Percentiles rank a stretch among this genome's conserved stretches.
phyloP scores from a whole-genome alignment of 2,329 filamentous ascomycete species.

The Penicillium hesseltinei region DNA sequence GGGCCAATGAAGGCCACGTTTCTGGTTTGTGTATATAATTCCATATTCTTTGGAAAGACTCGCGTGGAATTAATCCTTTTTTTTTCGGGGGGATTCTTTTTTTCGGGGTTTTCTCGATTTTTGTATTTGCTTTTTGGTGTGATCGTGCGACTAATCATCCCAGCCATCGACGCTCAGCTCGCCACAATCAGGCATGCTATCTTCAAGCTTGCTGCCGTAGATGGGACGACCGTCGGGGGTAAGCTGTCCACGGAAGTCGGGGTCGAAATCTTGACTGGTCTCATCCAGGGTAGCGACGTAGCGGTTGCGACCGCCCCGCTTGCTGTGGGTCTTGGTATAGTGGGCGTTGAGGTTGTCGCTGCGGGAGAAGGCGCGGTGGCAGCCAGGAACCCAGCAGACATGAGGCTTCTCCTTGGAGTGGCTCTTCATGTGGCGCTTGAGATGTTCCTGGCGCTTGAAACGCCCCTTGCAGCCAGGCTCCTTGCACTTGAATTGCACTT shows the following conservation, averaged over 20 bases:
- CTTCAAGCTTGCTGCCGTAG: constrained; percentile 37
- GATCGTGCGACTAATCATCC: constrained; percentile 30
- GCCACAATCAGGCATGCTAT: constrained; percentile 32
- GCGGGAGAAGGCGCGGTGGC: constrained; percentile 43
- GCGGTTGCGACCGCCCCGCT: constrained; percentile 46
- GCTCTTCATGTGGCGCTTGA: constrained; percentile 50
- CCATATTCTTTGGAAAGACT: constrained; percentile 6
- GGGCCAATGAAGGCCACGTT: neutral
- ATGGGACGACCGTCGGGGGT: constrained; percentile 45
- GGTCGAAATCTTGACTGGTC: constrained; percentile 43
- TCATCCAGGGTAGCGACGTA: constrained; percentile 48
- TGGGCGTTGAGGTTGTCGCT: constrained; percentile 49
- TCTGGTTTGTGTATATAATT: neutral
- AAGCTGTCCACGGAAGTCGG: constrained; percentile 44
- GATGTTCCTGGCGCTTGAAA: constrained; percentile 51
- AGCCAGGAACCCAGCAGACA: constrained; percentile 46
- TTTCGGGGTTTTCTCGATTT: neutral
- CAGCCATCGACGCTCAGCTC: constrained; percentile 35
- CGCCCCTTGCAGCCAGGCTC: constrained; percentile 45
- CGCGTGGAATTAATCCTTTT: neutral
- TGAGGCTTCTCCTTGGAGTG: constrained; percentile 47
- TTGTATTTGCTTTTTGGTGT: constrained; percentile 6
- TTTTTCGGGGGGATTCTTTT: neutral
- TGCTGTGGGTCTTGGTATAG: constrained; percentile 48
- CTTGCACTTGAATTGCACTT: constrained; percentile 45